phyloP scores from a whole-genome alignment of 257 asterid species.

The Fraxinus americana region DNA sequence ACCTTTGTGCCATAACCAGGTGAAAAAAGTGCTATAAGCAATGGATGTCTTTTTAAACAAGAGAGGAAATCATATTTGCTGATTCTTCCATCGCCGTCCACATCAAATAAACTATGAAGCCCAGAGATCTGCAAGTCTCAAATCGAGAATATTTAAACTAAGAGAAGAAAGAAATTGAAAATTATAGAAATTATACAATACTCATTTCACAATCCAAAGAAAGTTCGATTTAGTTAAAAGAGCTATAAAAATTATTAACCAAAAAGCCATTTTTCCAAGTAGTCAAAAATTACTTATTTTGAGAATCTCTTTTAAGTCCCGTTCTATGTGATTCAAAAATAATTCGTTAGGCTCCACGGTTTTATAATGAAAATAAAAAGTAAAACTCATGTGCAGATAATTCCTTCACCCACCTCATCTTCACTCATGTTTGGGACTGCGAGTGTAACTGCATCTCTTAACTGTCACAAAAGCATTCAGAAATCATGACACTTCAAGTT shows the following conservation, averaged over 20 bases:
- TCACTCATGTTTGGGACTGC: slow-evolving; percentile 55
- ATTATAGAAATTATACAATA: background rate
- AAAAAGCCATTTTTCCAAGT: background rate
- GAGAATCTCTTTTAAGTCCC: background rate
- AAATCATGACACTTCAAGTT: background rate
- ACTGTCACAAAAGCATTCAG: slow-evolving; percentile 45
- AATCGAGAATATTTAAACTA: background rate
- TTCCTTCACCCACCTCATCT: slow-evolving; percentile 62
- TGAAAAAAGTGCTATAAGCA: slow-evolving; percentile 74
- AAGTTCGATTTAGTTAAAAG: background rate
- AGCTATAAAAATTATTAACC: background rate
- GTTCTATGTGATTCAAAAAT: background rate
- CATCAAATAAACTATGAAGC: slow-evolving; percentile 66
- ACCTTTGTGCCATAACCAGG: slow-evolving; percentile 36
- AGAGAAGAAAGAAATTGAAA: background rate
- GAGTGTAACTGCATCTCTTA: slow-evolving; percentile 51
- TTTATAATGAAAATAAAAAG: too few species aligned
- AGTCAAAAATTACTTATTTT: background rate
- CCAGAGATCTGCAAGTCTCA: slow-evolving; percentile 51
- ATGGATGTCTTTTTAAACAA: slow-evolving; percentile 65
- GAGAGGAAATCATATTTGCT: slow-evolving; percentile 62
- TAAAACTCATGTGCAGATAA: background rate
- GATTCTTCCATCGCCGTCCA: slow-evolving; percentile 65
- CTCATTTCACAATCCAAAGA: background rate
- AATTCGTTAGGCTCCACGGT: background rate